Evolutionary conservation across 2,329 filamentous ascomycete species (phyloP).

Genomic region (Seiridium cupressi): DNA sequence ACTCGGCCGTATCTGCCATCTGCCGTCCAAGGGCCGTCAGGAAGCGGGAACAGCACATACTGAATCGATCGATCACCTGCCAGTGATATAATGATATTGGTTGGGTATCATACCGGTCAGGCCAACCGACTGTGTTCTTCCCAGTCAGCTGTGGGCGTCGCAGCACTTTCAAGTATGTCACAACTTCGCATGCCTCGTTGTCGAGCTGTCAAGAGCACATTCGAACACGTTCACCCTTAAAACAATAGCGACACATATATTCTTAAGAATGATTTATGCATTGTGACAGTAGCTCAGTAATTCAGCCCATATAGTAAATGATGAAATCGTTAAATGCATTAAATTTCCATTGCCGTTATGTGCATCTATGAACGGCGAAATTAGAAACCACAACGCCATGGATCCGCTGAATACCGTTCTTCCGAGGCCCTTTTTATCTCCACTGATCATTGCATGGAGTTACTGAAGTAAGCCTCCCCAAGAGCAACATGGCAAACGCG

Average conservation of each 20-base stretch:
- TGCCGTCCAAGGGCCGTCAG: background rate
- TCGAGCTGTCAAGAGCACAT: too few relatives aligned
- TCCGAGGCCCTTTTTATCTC: background rate
- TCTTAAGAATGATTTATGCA: too few relatives aligned
- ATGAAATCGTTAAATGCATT: background rate
- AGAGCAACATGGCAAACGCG: background rate
- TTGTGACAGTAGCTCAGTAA: background rate
- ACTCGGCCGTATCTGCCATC: background rate
- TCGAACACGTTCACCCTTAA: too few relatives aligned
- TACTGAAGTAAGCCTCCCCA: background rate
- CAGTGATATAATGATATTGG: too few relatives aligned
- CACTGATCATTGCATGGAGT: background rate
- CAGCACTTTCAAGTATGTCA: too few relatives aligned
- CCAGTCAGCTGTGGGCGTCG: too few relatives aligned
- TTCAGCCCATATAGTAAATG: background rate
- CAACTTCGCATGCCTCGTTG: too few relatives aligned
- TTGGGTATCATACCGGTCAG: too few relatives aligned
- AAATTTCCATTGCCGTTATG: background rate
- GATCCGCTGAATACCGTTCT: background rate
- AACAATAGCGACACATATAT: too few relatives aligned
- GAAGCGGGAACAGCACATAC: too few relatives aligned
- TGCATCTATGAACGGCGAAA: background rate
- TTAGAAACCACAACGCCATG: constrained; percentile 1
- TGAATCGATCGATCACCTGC: too few relatives aligned
- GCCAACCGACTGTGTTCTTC: too few relatives aligned